Percentiles rank a stretch among this genome's conserved stretches.
Evolutionary conservation across 495 filamentous ascomycete genomes (phyloP).

Genomic region (Annulohypoxylon stygium): DNA sequence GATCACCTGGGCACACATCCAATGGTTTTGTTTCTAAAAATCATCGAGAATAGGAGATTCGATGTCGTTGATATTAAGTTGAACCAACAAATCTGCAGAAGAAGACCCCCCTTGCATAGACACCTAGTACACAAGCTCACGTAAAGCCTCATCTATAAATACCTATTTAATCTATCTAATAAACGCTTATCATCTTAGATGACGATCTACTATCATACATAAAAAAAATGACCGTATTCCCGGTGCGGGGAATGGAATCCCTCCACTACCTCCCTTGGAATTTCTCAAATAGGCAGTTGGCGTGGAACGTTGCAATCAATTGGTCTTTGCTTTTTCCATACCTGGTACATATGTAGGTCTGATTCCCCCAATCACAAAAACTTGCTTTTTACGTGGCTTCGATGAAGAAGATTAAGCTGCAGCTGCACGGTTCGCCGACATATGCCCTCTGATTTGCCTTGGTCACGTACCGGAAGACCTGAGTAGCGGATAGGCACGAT

Average conservation of each 20-base stretch:
- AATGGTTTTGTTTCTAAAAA: too few relatives aligned
- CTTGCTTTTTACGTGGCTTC: background rate
- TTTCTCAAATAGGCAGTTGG: slow-evolving; percentile 42
- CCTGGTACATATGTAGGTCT: background rate
- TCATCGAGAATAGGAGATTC: background rate
- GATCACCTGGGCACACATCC: background rate
- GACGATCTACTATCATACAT: slow-evolving; percentile 31
- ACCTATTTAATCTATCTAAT: slow-evolving; percentile 7
- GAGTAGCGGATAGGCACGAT: background rate
- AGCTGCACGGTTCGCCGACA: background rate
- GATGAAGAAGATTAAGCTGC: background rate
- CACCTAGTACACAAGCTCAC: background rate
- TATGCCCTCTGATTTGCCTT: background rate
- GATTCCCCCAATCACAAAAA: background rate
- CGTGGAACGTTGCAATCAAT: slow-evolving; percentile 44
- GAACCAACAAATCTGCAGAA: too few relatives aligned
- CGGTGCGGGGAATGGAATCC: slow-evolving; percentile 36
- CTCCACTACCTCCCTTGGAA: slow-evolving; percentile 24
- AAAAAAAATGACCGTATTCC: background rate
- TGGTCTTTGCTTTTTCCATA: slow-evolving; percentile 22
- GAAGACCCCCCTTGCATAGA: too few relatives aligned
- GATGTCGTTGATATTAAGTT: too few relatives aligned
- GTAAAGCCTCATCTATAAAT: slow-evolving; percentile 15
- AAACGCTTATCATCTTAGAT: slow-evolving; percentile 7
- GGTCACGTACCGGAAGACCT: background rate